Percentiles rank a stretch among this genome's conserved stretches.
phyloP scores from a whole-genome alignment of 2,329 filamentous ascomycete species.

The Remersonia thermophila region DNA sequence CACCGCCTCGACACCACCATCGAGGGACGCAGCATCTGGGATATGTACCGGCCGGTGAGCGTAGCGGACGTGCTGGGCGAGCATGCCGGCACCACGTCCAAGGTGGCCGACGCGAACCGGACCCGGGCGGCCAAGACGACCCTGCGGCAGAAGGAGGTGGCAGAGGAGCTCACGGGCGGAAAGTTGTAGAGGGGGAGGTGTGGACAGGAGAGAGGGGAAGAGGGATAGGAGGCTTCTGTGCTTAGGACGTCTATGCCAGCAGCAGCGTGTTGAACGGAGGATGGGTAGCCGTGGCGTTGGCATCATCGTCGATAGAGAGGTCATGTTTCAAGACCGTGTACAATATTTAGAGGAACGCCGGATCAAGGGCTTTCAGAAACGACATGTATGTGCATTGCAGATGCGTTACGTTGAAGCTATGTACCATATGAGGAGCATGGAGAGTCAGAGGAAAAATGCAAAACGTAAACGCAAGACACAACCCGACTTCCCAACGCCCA shows the following conservation, averaged over 20 bases:
- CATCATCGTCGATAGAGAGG: neutral
- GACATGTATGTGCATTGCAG: no score
- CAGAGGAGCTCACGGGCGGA: conserved; percentile 48
- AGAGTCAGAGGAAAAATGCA: no score
- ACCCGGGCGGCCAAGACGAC: conserved; percentile 33
- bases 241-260: no score
- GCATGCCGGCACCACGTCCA: conserved; percentile 11
- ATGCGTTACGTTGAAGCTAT: neutral
- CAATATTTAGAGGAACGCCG: no score
- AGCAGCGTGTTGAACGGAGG: no score
- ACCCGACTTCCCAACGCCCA: no score
- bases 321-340: neutral
- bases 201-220: no score
- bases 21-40: conserved; percentile 37
- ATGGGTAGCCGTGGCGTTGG: no score
- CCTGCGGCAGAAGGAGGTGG: conserved; percentile 39
- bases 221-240: no score
- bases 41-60: conserved; percentile 33
- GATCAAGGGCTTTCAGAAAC: neutral
- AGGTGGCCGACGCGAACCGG: conserved; percentile 25
- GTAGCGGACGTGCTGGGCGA: conserved; percentile 25
- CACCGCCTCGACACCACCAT: conserved; percentile 31
- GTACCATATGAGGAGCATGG: neutral
- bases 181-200: conserved; percentile 38
- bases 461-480: no score